Conservation (phyloP, 202 grass and related monocot genomes). For the Miscanthus sacchariflorus region DNA sequence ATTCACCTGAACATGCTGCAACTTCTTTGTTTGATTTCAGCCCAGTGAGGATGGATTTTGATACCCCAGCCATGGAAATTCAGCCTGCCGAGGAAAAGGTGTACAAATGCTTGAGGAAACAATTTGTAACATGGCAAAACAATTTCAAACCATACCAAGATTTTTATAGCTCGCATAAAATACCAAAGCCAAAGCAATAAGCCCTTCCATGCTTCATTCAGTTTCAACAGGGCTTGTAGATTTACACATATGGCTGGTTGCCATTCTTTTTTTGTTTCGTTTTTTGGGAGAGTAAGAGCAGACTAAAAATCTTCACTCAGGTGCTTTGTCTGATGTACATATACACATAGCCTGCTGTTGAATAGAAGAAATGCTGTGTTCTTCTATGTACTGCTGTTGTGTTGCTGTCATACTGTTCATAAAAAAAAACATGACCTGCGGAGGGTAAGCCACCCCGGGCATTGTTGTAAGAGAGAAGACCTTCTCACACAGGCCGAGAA, state of each 20-base stretch:
- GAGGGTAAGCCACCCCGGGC: no score
- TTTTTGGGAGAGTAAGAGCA: conserved; percentile 15
- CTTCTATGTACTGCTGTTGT: not conserved
- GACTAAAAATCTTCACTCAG: not conserved
- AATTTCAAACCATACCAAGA: conserved; percentile 79
- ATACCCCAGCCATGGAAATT: conserved; percentile 48
- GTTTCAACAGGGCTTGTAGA: conserved; percentile 33
- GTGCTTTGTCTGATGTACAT: conserved; percentile 8
- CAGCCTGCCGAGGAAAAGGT: conserved; percentile 54
- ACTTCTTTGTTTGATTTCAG: conserved; percentile 67
- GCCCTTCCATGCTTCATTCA: conserved; percentile 1
- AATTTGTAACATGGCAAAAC: conserved; percentile 76
- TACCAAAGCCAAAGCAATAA: conserved; percentile 51
- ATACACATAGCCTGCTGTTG: not conserved
- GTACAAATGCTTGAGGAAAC: conserved; percentile 68
- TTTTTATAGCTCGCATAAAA: conserved; percentile 62
- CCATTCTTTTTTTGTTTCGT: not conserved
- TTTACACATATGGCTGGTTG: not conserved
- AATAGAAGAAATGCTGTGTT: not conserved
- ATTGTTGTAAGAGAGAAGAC: no score
- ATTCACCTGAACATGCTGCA: conserved; percentile 47
- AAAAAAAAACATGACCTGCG: no score
- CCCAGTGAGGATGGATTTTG: conserved; percentile 75
- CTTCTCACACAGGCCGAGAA: no score
- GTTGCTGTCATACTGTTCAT: not conserved